Evolutionary conservation across 2,329 filamentous ascomycete species (phyloP).

Genomic region (Alternaria tenuissima): DNA sequence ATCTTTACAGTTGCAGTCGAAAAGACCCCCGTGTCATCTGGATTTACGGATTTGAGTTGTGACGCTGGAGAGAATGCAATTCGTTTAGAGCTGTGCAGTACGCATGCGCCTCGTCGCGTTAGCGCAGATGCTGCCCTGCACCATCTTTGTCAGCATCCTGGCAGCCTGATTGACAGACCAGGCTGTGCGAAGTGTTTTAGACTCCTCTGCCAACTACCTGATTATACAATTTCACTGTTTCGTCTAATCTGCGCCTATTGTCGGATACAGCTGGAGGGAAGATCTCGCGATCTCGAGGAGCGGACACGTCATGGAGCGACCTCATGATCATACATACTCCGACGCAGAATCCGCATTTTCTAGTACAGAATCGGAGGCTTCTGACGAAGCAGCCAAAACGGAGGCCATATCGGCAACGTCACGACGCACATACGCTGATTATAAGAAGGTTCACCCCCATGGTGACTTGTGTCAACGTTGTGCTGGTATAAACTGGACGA

Average conservation of each 20-base stretch:
- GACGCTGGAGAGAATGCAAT: too few relatives aligned
- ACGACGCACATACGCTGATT: neutral
- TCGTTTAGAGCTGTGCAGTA: too few relatives aligned
- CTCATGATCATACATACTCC: neutral
- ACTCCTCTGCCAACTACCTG: neutral
- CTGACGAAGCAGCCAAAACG: fast-evolving
- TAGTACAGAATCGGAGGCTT: too few relatives aligned
- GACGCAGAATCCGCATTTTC: too few relatives aligned
- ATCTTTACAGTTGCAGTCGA: neutral
- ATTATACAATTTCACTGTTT: neutral
- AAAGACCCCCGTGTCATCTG: neutral
- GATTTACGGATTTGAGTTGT: fast-evolving
- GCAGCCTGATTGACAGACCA: neutral
- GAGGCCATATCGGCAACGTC: neutral
- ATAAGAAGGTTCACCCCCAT: fast-evolving
- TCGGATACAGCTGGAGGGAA: neutral
- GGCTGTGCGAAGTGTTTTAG: fast-evolving
- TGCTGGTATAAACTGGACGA: neutral
- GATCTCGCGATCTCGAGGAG: too few relatives aligned
- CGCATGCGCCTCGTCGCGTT: too few relatives aligned
- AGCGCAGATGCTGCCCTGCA: neutral
- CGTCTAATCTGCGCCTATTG: neutral
- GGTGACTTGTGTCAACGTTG: neutral
- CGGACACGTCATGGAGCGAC: neutral
- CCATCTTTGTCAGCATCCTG: neutral